These are phyloP conservation scores for Alternaria incomplexa DNA, from an alignment of 2,329 filamentous ascomycete genomes.

Conservation along the genomic window DNA sequence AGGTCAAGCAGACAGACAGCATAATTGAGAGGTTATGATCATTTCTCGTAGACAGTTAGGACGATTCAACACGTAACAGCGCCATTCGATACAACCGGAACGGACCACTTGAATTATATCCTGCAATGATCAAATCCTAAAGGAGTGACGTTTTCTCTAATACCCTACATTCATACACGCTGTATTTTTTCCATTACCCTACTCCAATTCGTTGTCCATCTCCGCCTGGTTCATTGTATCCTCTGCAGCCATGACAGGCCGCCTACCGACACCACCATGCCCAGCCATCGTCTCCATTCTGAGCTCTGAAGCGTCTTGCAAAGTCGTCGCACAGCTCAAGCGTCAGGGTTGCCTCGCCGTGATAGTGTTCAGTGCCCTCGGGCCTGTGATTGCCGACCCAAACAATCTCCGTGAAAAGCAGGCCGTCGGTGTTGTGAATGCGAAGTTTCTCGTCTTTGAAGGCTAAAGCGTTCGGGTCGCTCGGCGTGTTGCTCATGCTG, in stretches of 20 bases:
- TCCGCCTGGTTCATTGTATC: background rate
- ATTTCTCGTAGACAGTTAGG: background rate
- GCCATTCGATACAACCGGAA: background rate
- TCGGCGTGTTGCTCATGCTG: conserved; percentile 20
- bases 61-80: background rate
- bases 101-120: background rate
- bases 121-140: background rate
- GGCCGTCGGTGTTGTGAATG: conserved; percentile 11
- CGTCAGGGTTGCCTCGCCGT: conserved; percentile 23
- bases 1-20: background rate
- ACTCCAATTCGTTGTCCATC: background rate
- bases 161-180: background rate
- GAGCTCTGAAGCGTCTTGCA: background rate
- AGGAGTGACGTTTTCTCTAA: background rate
- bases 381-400: conserved; percentile 25
- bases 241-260: background rate
- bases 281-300: background rate
- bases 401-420: conserved; percentile 13
- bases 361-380: conserved; percentile 11
- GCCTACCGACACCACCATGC: background rate
- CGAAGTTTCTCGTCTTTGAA: conserved; percentile 27
- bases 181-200: background rate
- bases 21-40: background rate
- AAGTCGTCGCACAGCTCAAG: conserved; percentile 22
- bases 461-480: conserved; percentile 18